A percentile compares a stretch with the other conserved stretches of the same genome.
phyloP scores from a whole-genome alignment of 768 basidiomycete species.

The Lentinula edodes region DNA sequence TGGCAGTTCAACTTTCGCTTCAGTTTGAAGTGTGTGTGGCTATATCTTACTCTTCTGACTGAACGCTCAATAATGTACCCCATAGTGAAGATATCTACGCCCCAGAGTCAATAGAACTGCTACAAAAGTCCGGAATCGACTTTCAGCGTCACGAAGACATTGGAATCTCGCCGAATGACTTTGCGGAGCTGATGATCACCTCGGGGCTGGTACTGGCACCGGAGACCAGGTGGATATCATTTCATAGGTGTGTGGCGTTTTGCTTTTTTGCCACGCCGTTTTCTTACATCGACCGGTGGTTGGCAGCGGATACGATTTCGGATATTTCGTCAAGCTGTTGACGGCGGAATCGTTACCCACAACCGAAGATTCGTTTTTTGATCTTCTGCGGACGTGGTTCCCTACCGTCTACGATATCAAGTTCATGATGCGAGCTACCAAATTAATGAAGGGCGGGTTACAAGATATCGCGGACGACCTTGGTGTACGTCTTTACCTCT shows the following conservation, averaged over 20 bases:
- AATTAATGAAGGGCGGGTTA: slow-evolving; percentile 80
- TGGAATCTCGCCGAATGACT: slow-evolving; percentile 89
- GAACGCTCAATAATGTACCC: slow-evolving; percentile 9
- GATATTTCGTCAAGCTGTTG: slow-evolving; percentile 93
- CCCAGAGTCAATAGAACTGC: slow-evolving; percentile 92
- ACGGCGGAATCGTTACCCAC: slow-evolving; percentile 82
- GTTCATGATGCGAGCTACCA: slow-evolving; percentile 86
- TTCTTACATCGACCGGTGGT: not conserved
- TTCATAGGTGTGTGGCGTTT: slow-evolving; percentile 73
- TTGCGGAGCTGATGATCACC: slow-evolving; percentile 96
- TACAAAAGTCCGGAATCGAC: slow-evolving; percentile 94
- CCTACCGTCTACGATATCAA: slow-evolving; percentile 97
- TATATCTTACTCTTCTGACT: slow-evolving; percentile 6
- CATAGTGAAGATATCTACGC: slow-evolving; percentile 95
- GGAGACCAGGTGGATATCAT: slow-evolving; percentile 95
- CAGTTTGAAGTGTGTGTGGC: slow-evolving; percentile 65
- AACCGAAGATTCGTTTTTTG: slow-evolving; percentile 87
- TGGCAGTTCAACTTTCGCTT: slow-evolving; percentile 99
- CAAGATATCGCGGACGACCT: slow-evolving; percentile 97
- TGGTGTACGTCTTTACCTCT: slow-evolving; percentile 52
- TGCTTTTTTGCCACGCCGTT: not conserved
- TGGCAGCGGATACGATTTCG: slow-evolving; percentile 94
- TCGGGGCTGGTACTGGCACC: slow-evolving; percentile 86
- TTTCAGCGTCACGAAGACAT: slow-evolving; percentile 90
- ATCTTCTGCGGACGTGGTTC: slow-evolving; percentile 86